Conservation (phyloP, 306 rosid species). For the Castanea mollissima region DNA sequence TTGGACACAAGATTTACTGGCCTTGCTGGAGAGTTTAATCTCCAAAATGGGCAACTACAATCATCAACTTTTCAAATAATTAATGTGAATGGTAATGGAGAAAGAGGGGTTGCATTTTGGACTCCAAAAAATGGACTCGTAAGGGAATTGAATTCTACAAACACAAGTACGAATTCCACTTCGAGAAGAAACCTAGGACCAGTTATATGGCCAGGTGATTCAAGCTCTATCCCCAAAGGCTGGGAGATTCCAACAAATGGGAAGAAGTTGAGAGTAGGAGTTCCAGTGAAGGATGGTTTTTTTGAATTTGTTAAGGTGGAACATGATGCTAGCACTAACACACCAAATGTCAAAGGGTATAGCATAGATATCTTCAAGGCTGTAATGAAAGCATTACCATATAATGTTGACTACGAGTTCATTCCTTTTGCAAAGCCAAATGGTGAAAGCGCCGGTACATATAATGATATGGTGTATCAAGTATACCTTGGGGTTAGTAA, state of each 20-base stretch:
- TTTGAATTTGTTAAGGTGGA: conserved; percentile 21
- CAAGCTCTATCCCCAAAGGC: conserved; percentile 27
- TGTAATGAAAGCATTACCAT: conserved; percentile 23
- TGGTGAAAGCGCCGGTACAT: conserved; percentile 15
- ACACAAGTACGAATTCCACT: not conserved
- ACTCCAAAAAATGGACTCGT: conserved; percentile 10
- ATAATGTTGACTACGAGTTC: conserved; percentile 22
- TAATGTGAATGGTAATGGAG: conserved; percentile 27
- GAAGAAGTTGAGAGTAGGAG: conserved; percentile 33
- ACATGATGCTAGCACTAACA: conserved; percentile 3
- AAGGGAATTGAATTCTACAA: not conserved
- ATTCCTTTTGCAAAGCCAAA: conserved; percentile 21
- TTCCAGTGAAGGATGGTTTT: conserved; percentile 28
- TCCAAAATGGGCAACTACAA: conserved; percentile 35
- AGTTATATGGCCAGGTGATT: conserved; percentile 45
- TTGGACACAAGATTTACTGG: conserved; percentile 34
- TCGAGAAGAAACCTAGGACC: conserved; percentile 8
- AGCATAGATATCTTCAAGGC: conserved; percentile 35
- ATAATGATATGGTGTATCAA: conserved; percentile 29
- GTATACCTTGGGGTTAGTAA: conserved; percentile 27
- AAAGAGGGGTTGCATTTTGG: conserved; percentile 8
- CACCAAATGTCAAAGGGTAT: conserved; percentile 7
- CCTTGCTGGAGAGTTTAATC: conserved; percentile 38
- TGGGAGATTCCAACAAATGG: conserved; percentile 31
- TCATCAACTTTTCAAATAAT: conserved; percentile 35